A percentile compares a stretch with the other conserved stretches of the same genome.
Conservation (phyloP, 106 monocot species). For the Platanthera guangdongensis region DNA sequence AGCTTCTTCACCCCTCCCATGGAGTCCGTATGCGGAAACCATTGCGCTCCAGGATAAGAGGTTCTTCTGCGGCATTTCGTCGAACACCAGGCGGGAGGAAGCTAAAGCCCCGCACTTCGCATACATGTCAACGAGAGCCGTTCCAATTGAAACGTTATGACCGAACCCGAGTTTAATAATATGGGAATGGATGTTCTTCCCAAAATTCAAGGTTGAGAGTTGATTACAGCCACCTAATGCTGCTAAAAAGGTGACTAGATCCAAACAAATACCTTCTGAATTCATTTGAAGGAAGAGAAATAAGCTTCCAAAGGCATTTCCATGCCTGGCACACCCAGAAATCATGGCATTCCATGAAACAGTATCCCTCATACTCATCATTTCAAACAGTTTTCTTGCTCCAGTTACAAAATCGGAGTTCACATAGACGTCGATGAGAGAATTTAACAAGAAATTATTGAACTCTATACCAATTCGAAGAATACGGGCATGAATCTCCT, state of each 20-base stretch:
- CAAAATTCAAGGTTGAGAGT: slow-evolving; percentile 31
- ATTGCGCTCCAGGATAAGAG: slow-evolving; percentile 45
- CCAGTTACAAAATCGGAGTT: slow-evolving; percentile 28
- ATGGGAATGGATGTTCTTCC: slow-evolving; percentile 30
- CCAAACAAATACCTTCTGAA: slow-evolving; percentile 17
- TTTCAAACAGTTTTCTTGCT: slow-evolving; percentile 30
- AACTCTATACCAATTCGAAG: slow-evolving; percentile 15
- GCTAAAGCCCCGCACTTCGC: slow-evolving; percentile 41
- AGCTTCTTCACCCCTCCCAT: slow-evolving; percentile 44
- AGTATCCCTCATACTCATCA: slow-evolving; percentile 23
- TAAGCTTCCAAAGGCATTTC: slow-evolving; percentile 33
- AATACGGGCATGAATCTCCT: slow-evolving; percentile 42
- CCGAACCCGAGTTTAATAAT: slow-evolving; percentile 16
- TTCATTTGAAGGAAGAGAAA: slow-evolving; percentile 23
- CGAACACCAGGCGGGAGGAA: slow-evolving; percentile 25
- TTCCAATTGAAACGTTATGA: slow-evolving; percentile 15
- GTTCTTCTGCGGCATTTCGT: slow-evolving; percentile 34
- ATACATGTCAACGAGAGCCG: slow-evolving; percentile 47
- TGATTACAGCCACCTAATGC: slow-evolving; percentile 40
- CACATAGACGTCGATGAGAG: slow-evolving; percentile 33
- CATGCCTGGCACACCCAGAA: slow-evolving; percentile 6
- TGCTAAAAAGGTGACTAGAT: slow-evolving; percentile 25
- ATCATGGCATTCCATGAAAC: slow-evolving; percentile 32
- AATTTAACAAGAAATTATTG: slow-evolving; percentile 22
- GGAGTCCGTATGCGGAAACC: slow-evolving; percentile 43